Conservation (phyloP, 208 protist genomes). For the Leishmania major region DNA sequence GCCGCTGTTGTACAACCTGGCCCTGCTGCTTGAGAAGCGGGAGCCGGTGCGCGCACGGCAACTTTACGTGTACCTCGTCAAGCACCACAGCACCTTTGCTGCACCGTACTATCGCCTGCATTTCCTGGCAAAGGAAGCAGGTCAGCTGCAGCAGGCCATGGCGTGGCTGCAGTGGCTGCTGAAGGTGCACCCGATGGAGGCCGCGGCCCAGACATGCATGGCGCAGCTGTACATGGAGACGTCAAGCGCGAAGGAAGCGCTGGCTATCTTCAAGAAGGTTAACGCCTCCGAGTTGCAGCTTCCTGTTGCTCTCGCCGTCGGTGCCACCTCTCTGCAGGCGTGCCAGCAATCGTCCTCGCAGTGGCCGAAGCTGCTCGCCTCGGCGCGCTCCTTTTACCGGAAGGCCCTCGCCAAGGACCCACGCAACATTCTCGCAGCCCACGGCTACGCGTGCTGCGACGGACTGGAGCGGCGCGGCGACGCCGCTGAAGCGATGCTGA, state of each 20-base stretch:
- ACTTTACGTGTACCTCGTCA: constrained; percentile 85
- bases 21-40: constrained; percentile 56
- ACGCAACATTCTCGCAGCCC: constrained; percentile 77
- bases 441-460: constrained; percentile 86
- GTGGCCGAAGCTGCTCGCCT: constrained; percentile 47
- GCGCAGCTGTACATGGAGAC: constrained; percentile 66
- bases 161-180: constrained; percentile 81
- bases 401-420: constrained; percentile 62
- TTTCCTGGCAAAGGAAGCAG: constrained; percentile 57
- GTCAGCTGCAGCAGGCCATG: constrained; percentile 63
- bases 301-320: constrained; percentile 61
- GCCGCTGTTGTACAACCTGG: constrained; percentile 84
- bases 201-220: constrained; percentile 53
- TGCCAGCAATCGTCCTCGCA: constrained; percentile 58
- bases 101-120: constrained; percentile 79
- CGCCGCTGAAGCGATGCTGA: constrained; percentile 67
- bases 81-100: constrained; percentile 67
- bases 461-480: constrained; percentile 64
- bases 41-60: constrained; percentile 51
- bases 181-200: constrained; percentile 63
- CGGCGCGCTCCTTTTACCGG: constrained; percentile 51
- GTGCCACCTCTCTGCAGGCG: constrained; percentile 63
- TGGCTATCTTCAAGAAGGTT: constrained; percentile 46
- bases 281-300: constrained; percentile 38
- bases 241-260: constrained; percentile 41